Percentiles rank a stretch among this genome's conserved stretches.
Evolutionary conservation across 1,284 basidiomycete species (phyloP).

Genomic region (Irpex sp.): DNA sequence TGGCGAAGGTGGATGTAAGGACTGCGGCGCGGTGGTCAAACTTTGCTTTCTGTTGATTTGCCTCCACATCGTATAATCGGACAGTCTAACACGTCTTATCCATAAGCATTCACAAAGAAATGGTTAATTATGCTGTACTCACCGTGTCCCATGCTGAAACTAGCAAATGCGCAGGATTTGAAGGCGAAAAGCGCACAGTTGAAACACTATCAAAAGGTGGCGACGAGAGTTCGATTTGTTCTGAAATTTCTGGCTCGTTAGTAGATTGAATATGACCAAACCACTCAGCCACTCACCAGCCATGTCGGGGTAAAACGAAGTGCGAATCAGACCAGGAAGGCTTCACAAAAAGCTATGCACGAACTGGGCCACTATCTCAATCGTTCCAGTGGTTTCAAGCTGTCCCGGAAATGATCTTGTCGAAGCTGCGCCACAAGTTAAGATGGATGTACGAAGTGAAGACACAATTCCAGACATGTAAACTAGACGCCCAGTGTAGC

Average conservation of each 20-base stretch:
- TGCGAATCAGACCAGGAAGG: not conserved
- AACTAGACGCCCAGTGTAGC: not conserved
- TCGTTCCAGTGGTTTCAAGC: not conserved
- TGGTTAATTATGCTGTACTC: conserved; percentile 25
- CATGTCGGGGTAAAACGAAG: not conserved
- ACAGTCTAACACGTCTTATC: conserved; percentile 53
- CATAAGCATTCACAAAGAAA: not conserved
- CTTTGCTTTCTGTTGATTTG: conserved; percentile 66
- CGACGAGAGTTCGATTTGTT: conserved; percentile 53
- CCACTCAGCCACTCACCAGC: not conserved
- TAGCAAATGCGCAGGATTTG: conserved; percentile 70
- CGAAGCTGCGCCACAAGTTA: no score
- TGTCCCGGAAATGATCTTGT: no score
- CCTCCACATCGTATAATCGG: conserved; percentile 62
- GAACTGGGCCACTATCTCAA: not conserved
- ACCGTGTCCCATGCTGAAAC: conserved; percentile 90
- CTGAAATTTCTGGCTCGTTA: conserved; percentile 14
- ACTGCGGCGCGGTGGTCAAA: conserved; percentile 79
- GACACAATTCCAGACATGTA: not conserved
- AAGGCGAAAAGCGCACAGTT: conserved; percentile 77
- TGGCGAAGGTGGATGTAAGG: conserved; percentile 62
- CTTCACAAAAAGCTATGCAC: not conserved
- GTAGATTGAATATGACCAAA: not conserved
- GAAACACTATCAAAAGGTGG: conserved; percentile 87
- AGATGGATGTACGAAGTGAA: not conserved